Evolutionary conservation across 2,329 filamentous ascomycete species (phyloP).

Genomic region (Scorias spongiosa): DNA sequence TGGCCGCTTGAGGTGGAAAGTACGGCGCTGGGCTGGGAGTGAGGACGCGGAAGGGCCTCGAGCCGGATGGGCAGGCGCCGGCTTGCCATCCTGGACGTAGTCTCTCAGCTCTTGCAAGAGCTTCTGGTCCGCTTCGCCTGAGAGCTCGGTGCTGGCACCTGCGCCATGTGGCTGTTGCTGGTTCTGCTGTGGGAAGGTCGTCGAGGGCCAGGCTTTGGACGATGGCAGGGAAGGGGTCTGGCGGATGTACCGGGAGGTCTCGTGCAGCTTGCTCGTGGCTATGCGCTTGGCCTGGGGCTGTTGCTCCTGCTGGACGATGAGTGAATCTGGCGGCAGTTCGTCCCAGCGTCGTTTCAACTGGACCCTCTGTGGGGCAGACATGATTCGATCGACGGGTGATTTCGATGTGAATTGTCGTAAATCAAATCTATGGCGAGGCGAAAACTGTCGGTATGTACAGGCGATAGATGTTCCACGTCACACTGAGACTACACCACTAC

Average conservation of each 20-base stretch:
- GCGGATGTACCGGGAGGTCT: slow-evolving; percentile 4
- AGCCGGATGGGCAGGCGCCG: neutral
- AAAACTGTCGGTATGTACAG: no score
- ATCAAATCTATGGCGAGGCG: no score
- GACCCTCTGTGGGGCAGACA: slow-evolving; percentile 12
- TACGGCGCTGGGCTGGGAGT: neutral
- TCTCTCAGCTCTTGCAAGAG: slow-evolving; percentile 3
- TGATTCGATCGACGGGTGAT: neutral
- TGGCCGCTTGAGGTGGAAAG: neutral
- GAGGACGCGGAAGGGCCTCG: neutral
- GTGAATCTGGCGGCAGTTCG: slow-evolving; percentile 13
- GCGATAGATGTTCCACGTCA: no score
- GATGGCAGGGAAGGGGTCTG: slow-evolving; percentile 3
- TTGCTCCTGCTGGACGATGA: slow-evolving; percentile 10
- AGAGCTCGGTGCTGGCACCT: neutral
- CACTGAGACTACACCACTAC: no score
- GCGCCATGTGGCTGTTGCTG: neutral
- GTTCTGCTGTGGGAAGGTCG: neutral
- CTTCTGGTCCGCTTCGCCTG: slow-evolving; percentile 4
- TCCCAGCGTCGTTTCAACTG: slow-evolving; percentile 15
- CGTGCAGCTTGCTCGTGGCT: slow-evolving; percentile 5
- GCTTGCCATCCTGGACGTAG: neutral
- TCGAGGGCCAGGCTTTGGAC: neutral
- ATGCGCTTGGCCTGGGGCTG: slow-evolving; percentile 11
- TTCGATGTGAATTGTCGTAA: no score